These are phyloP conservation scores for Nicotiana obtusifolia DNA, from an alignment of 257 asterid species.

Conservation along the genomic window DNA sequence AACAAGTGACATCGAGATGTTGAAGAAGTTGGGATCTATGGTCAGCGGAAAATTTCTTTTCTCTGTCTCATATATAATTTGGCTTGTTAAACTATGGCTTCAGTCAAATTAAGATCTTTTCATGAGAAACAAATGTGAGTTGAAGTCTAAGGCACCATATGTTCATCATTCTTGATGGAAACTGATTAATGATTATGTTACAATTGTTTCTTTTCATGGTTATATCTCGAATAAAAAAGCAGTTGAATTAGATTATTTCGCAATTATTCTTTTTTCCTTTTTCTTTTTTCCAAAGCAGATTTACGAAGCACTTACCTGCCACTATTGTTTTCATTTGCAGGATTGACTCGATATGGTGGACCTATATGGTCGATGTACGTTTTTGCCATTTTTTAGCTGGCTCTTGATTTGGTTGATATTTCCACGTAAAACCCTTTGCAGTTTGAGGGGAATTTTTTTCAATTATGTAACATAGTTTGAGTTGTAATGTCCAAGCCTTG, in stretches of 20 bases:
- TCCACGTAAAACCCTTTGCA: background rate
- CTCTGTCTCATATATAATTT: no score
- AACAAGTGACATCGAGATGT: no score
- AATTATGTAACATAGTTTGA: background rate
- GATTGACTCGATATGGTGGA: background rate
- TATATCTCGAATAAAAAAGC: background rate
- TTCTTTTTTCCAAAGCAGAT: background rate
- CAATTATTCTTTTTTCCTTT: background rate
- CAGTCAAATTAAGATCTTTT: background rate
- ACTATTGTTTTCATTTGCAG: background rate
- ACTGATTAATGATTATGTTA: background rate
- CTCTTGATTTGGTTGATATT: background rate
- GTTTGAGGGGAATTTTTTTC: background rate
- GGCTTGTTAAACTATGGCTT: background rate
- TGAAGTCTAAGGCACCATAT: background rate
- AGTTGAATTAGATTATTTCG: background rate
- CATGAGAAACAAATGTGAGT: background rate
- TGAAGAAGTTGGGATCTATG: no score
- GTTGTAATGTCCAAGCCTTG: background rate
- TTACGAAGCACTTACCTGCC: background rate
- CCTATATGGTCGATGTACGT: background rate
- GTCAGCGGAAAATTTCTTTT: no score
- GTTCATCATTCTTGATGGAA: background rate
- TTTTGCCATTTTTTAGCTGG: background rate
- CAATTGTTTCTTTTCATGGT: background rate